A percentile compares a stretch with the other conserved stretches of the same genome.
These are phyloP conservation scores for Pichia sp. DNA, from an alignment of 1,139 yeast species.

Conservation along the genomic window DNA sequence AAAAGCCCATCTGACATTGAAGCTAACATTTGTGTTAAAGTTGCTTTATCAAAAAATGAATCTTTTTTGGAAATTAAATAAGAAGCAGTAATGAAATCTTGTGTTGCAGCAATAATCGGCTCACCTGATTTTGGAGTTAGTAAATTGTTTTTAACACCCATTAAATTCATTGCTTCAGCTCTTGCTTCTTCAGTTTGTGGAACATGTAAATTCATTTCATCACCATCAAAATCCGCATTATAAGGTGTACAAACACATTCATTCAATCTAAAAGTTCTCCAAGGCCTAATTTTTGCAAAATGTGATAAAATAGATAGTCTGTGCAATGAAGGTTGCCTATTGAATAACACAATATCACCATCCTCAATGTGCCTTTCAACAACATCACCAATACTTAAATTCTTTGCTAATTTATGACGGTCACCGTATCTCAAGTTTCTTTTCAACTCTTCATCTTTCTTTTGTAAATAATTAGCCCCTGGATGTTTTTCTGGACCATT, in stretches of 20 bases:
- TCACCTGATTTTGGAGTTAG: conserved; percentile 97
- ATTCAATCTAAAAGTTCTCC: conserved; percentile 95
- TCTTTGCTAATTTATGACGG: conserved; percentile 66
- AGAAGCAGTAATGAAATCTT: conserved; percentile 97
- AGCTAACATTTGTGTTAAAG: conserved; percentile 72
- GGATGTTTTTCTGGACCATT: conserved; percentile 91
- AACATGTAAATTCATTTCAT: conserved; percentile 97
- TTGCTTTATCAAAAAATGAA: conserved; percentile 82
- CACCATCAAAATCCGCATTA: conserved; percentile 99
- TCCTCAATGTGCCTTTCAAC: conserved; percentile 98
- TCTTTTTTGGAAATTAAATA: conserved; percentile 90
- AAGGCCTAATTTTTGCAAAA: conserved; percentile 92
- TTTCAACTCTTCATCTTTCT: conserved; percentile 78
- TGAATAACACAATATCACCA: conserved; percentile 91
- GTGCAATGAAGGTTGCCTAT: conserved; percentile 97
- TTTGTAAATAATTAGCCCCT: conserved; percentile 89
- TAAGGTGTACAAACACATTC: conserved; percentile 99
- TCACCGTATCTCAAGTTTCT: conserved; percentile 89
- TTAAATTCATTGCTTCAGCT: conserved; percentile 92
- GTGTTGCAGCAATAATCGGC: conserved; percentile 99
- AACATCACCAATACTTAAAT: conserved; percentile 78
- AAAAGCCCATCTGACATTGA: conserved; percentile 94
- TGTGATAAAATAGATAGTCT: conserved; percentile 91
- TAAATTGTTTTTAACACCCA: conserved; percentile 96
- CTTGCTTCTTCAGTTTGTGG: conserved; percentile 99